phyloP scores from a whole-genome alignment of 1,284 basidiomycete species.

The Hymenochaete sp. region DNA sequence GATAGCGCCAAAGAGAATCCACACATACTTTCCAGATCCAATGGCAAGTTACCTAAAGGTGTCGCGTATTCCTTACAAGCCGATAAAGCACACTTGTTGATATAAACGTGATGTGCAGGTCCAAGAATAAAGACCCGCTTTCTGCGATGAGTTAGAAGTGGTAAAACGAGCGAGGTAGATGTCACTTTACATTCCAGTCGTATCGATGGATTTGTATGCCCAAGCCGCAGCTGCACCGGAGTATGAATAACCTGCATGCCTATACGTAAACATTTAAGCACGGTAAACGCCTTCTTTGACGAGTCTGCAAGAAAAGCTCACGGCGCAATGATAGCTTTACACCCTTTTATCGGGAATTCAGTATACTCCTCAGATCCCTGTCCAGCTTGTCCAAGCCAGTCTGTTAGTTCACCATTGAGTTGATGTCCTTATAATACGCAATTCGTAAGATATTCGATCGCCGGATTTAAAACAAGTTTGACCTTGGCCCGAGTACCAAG shows the following conservation, averaged over 20 bases:
- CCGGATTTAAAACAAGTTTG: conserved; percentile 18
- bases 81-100: conserved; percentile 83
- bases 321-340: conserved; percentile 96
- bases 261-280: conserved; percentile 26
- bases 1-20: conserved; percentile 1
- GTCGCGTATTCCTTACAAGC: conserved; percentile 72
- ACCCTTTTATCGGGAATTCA: conserved; percentile 58
- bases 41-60: conserved; percentile 73
- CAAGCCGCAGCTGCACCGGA: conserved; percentile 92
- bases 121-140: conserved; percentile 92
- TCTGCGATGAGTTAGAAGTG: conserved; percentile 36
- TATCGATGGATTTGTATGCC: conserved; percentile 89
- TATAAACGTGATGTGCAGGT: conserved; percentile 89
- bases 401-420: conserved; percentile 53
- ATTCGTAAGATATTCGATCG: conserved; percentile 3
- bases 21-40: conserved; percentile 71
- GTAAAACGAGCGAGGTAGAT: conserved; percentile 23
- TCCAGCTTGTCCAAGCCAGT: conserved; percentile 57
- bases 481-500: conserved; percentile 83
- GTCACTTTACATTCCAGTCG: conserved; percentile 70
- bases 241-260: conserved; percentile 94
- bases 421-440: conserved; percentile 35
- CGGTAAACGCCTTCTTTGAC: background rate
- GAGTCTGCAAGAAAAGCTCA: conserved; percentile 33
- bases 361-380: conserved; percentile 39